phyloP scores from a whole-genome alignment of 768 basidiomycete genomes.

The Russula foetens region DNA sequence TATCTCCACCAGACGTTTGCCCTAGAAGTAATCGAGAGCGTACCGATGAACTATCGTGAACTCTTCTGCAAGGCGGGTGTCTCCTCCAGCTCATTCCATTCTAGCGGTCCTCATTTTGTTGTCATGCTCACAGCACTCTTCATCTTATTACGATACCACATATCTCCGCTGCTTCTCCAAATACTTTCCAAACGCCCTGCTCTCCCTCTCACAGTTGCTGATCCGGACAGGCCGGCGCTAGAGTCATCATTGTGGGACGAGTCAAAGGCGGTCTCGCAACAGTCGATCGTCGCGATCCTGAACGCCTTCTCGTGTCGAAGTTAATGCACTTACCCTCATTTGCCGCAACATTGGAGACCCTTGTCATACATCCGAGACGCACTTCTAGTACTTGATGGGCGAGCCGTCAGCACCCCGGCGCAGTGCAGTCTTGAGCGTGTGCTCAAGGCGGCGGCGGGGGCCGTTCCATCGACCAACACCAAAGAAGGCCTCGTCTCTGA shows the following conservation, averaged over 20 bases:
- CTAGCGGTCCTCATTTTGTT: background rate
- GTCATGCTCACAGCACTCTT: constrained; percentile 56
- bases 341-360: constrained; percentile 60
- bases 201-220: constrained; percentile 83
- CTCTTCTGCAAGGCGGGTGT: constrained; percentile 69
- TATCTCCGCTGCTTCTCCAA: constrained; percentile 85
- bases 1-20: constrained; percentile 89
- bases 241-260: constrained; percentile 83
- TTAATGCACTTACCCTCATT: constrained; percentile 70
- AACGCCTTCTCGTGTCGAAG: constrained; percentile 64
- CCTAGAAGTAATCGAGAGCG: constrained; percentile 94
- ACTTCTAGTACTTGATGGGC: constrained; percentile 54
- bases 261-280: constrained; percentile 76
- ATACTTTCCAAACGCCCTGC: constrained; percentile 71
- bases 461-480: constrained; percentile 21
- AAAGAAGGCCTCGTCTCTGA: constrained; percentile 29
- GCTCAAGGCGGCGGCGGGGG: constrained; percentile 43
- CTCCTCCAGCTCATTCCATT: background rate
- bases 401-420: constrained; percentile 72
- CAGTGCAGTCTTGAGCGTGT: constrained; percentile 78
- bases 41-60: constrained; percentile 81
- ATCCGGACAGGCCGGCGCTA: constrained; percentile 86
- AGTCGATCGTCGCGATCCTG: constrained; percentile 79
- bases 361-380: constrained; percentile 70
- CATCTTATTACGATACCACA: constrained; percentile 79